Conservation (phyloP, 768 basidiomycete genomes). For the Mrakia frigida region DNA sequence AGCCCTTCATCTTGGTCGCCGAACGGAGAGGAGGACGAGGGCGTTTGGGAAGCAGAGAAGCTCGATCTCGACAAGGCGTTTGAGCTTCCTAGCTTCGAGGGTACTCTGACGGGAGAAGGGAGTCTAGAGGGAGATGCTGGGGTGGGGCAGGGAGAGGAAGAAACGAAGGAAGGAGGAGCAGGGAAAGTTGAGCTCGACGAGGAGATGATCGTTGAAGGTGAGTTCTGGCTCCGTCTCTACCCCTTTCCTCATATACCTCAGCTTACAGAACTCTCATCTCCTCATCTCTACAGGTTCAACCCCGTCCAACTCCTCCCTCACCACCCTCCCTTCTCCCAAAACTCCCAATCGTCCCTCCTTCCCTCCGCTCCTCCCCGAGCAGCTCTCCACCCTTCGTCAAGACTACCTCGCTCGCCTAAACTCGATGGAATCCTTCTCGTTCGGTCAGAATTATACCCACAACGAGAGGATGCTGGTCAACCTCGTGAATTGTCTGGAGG, state of each 20-base stretch:
- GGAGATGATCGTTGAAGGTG: background rate
- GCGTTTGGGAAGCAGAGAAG: background rate
- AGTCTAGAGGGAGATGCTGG: background rate
- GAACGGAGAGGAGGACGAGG: background rate
- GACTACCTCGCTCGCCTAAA: background rate
- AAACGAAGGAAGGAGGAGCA: background rate
- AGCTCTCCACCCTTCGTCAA: background rate
- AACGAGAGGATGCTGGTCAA: background rate
- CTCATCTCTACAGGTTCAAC: background rate
- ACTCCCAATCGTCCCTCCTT: background rate
- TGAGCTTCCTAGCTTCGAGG: background rate
- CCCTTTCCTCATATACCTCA: background rate
- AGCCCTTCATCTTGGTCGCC: background rate
- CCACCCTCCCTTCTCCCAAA: background rate
- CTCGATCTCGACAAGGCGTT: background rate
- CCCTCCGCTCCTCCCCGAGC: background rate
- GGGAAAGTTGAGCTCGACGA: background rate
- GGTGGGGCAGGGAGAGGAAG: background rate
- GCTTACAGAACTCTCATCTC: background rate
- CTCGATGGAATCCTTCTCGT: background rate
- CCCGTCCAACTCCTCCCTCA: background rate
- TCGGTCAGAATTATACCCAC: background rate
- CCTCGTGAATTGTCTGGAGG: background rate
- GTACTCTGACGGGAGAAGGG: background rate
- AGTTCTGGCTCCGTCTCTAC: background rate